Percentiles rank a stretch among this genome's conserved stretches.
phyloP scores from a whole-genome alignment of 352 stramenopile species.

The Phytophthora pini region DNA sequence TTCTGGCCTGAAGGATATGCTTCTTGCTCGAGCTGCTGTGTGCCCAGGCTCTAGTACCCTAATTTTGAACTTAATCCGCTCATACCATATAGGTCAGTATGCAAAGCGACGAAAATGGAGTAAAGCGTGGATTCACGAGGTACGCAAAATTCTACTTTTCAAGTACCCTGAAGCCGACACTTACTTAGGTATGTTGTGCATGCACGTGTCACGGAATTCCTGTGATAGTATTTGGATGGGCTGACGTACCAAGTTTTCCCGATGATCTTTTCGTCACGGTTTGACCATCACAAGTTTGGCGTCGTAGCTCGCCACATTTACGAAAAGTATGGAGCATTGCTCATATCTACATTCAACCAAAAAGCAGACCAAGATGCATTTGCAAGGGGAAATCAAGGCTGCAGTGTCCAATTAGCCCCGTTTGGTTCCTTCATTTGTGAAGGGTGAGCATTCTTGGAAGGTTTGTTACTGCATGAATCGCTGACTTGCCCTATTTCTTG shows the following conservation, averaged over 20 bases:
- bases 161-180: neutral
- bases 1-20: slow-evolving; percentile 53
- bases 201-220: neutral
- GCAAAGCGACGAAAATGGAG: slow-evolving; percentile 30
- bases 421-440: slow-evolving; percentile 55
- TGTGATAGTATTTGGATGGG: slow-evolving; percentile 65
- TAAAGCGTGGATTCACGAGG: slow-evolving; percentile 74
- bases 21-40: slow-evolving; percentile 57
- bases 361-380: slow-evolving; percentile 3
- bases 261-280: slow-evolving; percentile 64
- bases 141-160: slow-evolving; percentile 10
- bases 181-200: neutral
- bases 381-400: neutral
- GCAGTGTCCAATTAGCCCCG: slow-evolving; percentile 43
- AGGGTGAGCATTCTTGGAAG: slow-evolving; percentile 43
- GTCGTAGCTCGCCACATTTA: slow-evolving; percentile 66
- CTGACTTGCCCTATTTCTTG: slow-evolving; percentile 1
- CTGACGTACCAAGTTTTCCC: slow-evolving; percentile 75
- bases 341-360: slow-evolving; percentile 38
- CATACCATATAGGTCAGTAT: slow-evolving; percentile 51
- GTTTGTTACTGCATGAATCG: neutral
- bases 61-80: slow-evolving; percentile 74
- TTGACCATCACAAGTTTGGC: slow-evolving; percentile 60
- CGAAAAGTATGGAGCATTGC: slow-evolving; percentile 53
- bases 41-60: slow-evolving; percentile 69